These are phyloP conservation scores for Exophiala spinifera DNA, from an alignment of 2,329 filamentous ascomycete species.

Conservation along the genomic window DNA sequence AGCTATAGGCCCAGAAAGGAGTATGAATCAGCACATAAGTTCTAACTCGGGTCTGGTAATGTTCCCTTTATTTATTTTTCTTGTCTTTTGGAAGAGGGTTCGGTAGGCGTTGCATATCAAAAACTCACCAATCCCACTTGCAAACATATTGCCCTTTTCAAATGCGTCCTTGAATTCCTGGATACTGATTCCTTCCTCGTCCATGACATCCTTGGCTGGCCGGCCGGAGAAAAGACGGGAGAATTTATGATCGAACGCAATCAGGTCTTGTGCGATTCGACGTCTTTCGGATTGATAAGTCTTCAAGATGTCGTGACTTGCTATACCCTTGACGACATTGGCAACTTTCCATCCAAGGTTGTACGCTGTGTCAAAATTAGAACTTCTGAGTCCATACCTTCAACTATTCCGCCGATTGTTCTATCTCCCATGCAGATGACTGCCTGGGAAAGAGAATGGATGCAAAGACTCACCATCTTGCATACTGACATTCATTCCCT, in stretches of 20 bases:
- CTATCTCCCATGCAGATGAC: too few species aligned
- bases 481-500: slow-evolving; percentile 52
- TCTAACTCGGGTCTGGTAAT: too few species aligned
- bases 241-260: slow-evolving; percentile 59
- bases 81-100: background rate
- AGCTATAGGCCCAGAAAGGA: slow-evolving; percentile 31
- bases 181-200: slow-evolving; percentile 32
- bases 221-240: slow-evolving; percentile 55
- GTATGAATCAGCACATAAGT: too few species aligned
- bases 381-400: background rate
- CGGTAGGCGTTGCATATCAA: background rate
- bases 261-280: slow-evolving; percentile 62
- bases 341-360: slow-evolving; percentile 60
- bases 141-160: slow-evolving; percentile 58
- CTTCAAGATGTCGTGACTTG: slow-evolving; percentile 43
- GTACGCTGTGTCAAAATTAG: slow-evolving; percentile 36
- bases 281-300: slow-evolving; percentile 54
- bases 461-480: slow-evolving; percentile 45
- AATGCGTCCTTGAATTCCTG: slow-evolving; percentile 52
- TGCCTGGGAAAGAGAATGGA: too few species aligned
- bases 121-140: slow-evolving; percentile 48
- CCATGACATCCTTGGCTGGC: slow-evolving; percentile 59
- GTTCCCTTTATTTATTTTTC: too few species aligned
- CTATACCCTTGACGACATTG: slow-evolving; percentile 45
- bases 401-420: too few species aligned